Percentiles rank a stretch among this genome's conserved stretches.
These are phyloP conservation scores for Ustilago shanxiensis DNA, from an alignment of 1,284 basidiomycete genomes.

Conservation along the genomic window DNA sequence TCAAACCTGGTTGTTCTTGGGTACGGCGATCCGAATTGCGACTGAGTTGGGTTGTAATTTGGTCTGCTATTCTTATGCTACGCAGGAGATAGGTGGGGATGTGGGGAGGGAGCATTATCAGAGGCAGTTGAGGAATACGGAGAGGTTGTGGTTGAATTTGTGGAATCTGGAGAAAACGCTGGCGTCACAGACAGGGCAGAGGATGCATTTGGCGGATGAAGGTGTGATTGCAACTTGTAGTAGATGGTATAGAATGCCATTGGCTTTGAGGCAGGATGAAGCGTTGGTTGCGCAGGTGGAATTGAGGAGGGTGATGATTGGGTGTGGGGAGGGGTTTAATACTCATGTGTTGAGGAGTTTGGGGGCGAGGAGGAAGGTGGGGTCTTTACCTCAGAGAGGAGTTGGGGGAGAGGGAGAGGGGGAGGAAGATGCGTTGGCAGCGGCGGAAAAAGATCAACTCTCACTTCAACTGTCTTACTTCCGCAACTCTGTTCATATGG, in stretches of 20 bases:
- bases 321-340: conserved; percentile 35
- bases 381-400: neutral
- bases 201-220: conserved; percentile 52
- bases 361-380: conserved; percentile 4
- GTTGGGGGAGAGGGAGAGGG: neutral
- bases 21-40: conserved; percentile 47
- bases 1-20: conserved; percentile 48
- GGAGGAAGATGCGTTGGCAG: neutral
- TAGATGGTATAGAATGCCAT: conserved; percentile 42
- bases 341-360: conserved; percentile 37
- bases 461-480: conserved; percentile 41
- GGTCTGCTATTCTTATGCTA: conserved; percentile 35
- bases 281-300: conserved; percentile 51
- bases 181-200: conserved; percentile 47
- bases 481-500: conserved; percentile 38
- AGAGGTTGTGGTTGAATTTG: conserved; percentile 52
- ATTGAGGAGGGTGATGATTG: conserved; percentile 42
- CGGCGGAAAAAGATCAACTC: conserved; percentile 35
- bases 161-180: conserved; percentile 56
- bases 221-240: conserved; percentile 44
- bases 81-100: neutral
- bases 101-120: conserved; percentile 35
- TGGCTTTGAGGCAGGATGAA: conserved; percentile 47
- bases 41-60: conserved; percentile 54
- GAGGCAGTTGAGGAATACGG: conserved; percentile 50